A percentile compares a stretch with the other conserved stretches of the same genome.
Evolutionary conservation across 805 yeast genomes (phyloP).

Genomic region (Ogataea angusta): DNA sequence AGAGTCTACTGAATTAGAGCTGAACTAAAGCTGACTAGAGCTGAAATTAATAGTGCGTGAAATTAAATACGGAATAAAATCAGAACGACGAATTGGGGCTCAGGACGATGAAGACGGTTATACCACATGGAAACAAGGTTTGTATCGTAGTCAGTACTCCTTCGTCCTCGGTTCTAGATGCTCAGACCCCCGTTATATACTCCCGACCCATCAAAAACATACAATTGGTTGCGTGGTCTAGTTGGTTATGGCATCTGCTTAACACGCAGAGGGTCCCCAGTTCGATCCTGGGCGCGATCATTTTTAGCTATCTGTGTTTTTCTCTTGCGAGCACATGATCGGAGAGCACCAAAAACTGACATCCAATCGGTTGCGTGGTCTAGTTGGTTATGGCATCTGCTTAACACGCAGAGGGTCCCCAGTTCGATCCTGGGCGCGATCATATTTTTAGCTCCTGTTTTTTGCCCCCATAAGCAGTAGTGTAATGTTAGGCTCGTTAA

Average conservation of each 20-base stretch:
- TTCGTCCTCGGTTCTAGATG: too few relatives aligned
- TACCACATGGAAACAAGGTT: too few relatives aligned
- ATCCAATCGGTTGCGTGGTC: conserved; percentile 82
- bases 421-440: conserved; percentile 99
- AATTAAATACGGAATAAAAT: too few relatives aligned
- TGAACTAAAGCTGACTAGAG: not conserved
- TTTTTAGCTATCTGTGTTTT: conserved; percentile 21
- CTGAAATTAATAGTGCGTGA: not conserved
- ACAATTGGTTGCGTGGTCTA: conserved; percentile 90
- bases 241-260: conserved; percentile 99
- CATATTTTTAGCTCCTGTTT: conserved; percentile 52
- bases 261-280: conserved; percentile 99
- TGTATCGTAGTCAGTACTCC: too few relatives aligned
- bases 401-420: conserved; percentile 99
- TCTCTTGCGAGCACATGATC: too few relatives aligned
- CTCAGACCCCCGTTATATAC: too few relatives aligned
- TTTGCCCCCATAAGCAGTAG: too few relatives aligned
- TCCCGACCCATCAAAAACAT: too few relatives aligned
- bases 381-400: conserved; percentile 99
- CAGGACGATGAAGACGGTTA: too few relatives aligned
- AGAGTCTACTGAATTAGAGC: conserved; percentile 18
- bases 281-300: conserved; percentile 99
- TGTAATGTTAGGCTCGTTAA: too few relatives aligned
- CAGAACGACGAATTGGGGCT: too few relatives aligned
- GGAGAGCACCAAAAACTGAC: too few relatives aligned